Percentiles rank a stretch among this genome's conserved stretches.
Conservation (phyloP, 148 eudicot genomes). For the Chenopodium berlandieri region DNA sequence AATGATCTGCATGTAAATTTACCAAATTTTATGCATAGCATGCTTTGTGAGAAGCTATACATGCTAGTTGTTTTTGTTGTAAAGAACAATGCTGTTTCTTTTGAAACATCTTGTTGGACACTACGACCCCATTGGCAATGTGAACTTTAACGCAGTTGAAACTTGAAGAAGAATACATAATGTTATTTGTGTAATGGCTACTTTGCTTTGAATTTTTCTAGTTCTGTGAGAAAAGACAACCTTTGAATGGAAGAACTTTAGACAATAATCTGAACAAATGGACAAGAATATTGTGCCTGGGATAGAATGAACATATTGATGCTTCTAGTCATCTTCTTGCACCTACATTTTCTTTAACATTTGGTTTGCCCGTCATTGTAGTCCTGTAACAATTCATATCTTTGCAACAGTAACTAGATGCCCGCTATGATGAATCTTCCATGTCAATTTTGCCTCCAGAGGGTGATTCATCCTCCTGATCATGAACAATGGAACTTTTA, state of each 20-base stretch:
- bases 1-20: too few relatives aligned
- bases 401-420: slow-evolving; percentile 11
- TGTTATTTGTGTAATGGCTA: not conserved
- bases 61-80: not conserved
- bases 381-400: not conserved
- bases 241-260: not conserved
- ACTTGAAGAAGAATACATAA: not conserved
- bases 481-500: not conserved
- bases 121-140: not conserved
- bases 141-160: not conserved
- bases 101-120: too few relatives aligned
- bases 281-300: not conserved
- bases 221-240: not conserved
- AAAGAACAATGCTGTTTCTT: too few relatives aligned
- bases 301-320: not conserved
- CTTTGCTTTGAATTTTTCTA: not conserved
- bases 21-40: not conserved
- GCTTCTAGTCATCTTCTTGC: not conserved
- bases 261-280: not conserved
- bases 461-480: not conserved
- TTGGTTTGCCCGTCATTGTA: not conserved
- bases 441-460: not conserved
- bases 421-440: not conserved
- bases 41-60: not conserved
- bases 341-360: not conserved